These are phyloP conservation scores for Monosporascus sp. DNA, from an alignment of 2,329 filamentous ascomycete species.

Conservation along the genomic window DNA sequence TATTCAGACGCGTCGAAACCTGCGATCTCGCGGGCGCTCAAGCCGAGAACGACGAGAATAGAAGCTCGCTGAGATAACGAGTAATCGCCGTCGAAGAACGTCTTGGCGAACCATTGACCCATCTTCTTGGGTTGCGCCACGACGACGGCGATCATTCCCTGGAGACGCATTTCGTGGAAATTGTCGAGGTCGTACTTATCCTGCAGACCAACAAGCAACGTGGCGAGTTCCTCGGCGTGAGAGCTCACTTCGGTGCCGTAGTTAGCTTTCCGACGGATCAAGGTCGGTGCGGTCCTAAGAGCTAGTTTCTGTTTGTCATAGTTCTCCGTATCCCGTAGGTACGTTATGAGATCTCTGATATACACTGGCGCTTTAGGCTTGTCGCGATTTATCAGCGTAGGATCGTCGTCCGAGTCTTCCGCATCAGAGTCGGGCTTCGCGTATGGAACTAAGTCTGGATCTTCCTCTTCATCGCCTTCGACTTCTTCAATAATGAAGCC, in stretches of 20 bases:
- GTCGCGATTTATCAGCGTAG: conserved; percentile 76
- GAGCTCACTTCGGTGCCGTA: conserved; percentile 86
- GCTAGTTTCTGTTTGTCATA: conserved; percentile 81
- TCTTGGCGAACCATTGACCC: conserved; percentile 76
- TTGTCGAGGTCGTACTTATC: conserved; percentile 78
- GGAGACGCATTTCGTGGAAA: conserved; percentile 69
- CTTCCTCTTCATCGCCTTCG: conserved; percentile 50
- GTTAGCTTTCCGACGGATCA: conserved; percentile 83
- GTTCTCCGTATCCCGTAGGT: conserved; percentile 73
- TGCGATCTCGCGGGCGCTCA: conserved; percentile 78
- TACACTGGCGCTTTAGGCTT: conserved; percentile 86
- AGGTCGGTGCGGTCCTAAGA: conserved; percentile 65
- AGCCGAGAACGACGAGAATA: conserved; percentile 73
- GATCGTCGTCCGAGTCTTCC: conserved; percentile 90
- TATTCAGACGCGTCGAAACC: conserved; percentile 61
- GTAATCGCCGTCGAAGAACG: conserved; percentile 89
- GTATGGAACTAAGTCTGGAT: conserved; percentile 69
- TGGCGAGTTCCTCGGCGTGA: conserved; percentile 75
- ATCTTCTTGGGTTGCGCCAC: conserved; percentile 70
- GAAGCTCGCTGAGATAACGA: conserved; percentile 79
- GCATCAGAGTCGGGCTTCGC: conserved; percentile 81
- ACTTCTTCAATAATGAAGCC: conserved; percentile 62
- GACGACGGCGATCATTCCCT: conserved; percentile 77
- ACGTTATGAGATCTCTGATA: conserved; percentile 75
- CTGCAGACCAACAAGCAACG: conserved; percentile 71